Conservation (phyloP, 2,329 filamentous ascomycete species). For the Neonectria ditissima region DNA sequence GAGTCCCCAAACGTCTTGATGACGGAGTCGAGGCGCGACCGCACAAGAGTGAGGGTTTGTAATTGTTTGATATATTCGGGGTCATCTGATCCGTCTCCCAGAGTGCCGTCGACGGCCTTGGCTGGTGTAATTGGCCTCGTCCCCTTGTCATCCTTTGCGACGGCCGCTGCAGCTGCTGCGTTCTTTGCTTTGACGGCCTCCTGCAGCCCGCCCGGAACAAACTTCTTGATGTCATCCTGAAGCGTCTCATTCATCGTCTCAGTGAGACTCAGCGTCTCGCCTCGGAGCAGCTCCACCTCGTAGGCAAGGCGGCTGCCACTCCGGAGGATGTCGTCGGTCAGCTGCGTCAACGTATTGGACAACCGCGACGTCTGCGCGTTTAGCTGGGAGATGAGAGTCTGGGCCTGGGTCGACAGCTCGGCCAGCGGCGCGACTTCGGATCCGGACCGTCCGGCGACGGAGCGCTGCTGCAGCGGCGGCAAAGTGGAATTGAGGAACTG, state of each 20-base stretch:
- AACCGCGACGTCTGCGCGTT: slow-evolving; percentile 89
- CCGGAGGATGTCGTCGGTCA: slow-evolving; percentile 94
- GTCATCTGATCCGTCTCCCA: slow-evolving; percentile 53
- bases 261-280: slow-evolving; percentile 83
- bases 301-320: slow-evolving; percentile 91
- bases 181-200: slow-evolving; percentile 45
- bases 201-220: slow-evolving; percentile 69
- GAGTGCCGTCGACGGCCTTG: slow-evolving; percentile 15
- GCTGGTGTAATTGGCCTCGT: slow-evolving; percentile 41
- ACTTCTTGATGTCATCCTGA: slow-evolving; percentile 77
- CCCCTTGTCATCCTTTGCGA: slow-evolving; percentile 34
- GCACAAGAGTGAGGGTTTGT: slow-evolving; percentile 84
- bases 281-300: slow-evolving; percentile 92
- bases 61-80: slow-evolving; percentile 81
- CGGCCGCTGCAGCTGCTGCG: slow-evolving; percentile 12
- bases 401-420: slow-evolving; percentile 84
- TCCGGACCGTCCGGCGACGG: slow-evolving; percentile 40
- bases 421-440: slow-evolving; percentile 69
- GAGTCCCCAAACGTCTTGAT: slow-evolving; percentile 94
- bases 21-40: slow-evolving; percentile 85
- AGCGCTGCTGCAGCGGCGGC: slow-evolving; percentile 70
- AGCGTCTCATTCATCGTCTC: slow-evolving; percentile 82
- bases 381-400: slow-evolving; percentile 86
- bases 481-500: slow-evolving; percentile 86
- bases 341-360: slow-evolving; percentile 82